Percentiles rank a stretch among this genome's conserved stretches.
Evolutionary conservation across 257 asterid genomes (phyloP).

Genomic region (Solanum raphanifolium): DNA sequence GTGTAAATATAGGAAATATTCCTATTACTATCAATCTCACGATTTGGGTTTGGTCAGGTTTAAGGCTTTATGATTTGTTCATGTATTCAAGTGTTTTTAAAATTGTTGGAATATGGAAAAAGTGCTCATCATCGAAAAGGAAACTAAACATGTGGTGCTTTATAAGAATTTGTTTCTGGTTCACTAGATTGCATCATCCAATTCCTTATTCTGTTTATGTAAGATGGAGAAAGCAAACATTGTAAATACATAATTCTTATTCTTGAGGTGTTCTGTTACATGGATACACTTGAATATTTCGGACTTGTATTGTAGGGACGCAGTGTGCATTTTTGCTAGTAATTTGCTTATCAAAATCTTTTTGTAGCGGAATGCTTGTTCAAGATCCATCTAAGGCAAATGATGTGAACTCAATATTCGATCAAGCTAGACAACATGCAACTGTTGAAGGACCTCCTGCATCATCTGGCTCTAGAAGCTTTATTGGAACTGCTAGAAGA

Average conservation of each 20-base stretch:
- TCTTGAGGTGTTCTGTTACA: neutral
- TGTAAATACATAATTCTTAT: neutral
- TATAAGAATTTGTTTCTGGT: neutral
- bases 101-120: neutral
- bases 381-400: slow-evolving; percentile 56
- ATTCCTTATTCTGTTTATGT: neutral
- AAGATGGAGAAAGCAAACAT: neutral
- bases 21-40: neutral
- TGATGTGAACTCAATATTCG: slow-evolving; percentile 53
- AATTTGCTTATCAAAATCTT: slow-evolving; percentile 1
- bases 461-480: slow-evolving; percentile 63
- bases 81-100: neutral
- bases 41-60: neutral
- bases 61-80: neutral
- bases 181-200: neutral
- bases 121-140: neutral
- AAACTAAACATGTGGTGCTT: neutral
- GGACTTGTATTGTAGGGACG: neutral
- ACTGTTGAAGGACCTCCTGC: slow-evolving; percentile 46
- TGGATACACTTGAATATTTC: neutral
- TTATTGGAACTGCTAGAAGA: slow-evolving; percentile 67
- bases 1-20: neutral
- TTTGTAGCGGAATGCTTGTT: slow-evolving; percentile 75
- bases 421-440: slow-evolving; percentile 62
- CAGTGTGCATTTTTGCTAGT: neutral